Percentiles rank a stretch among this genome's conserved stretches.
Conservation (phyloP, 306 rosid species). For the Vachellia collinsii region DNA sequence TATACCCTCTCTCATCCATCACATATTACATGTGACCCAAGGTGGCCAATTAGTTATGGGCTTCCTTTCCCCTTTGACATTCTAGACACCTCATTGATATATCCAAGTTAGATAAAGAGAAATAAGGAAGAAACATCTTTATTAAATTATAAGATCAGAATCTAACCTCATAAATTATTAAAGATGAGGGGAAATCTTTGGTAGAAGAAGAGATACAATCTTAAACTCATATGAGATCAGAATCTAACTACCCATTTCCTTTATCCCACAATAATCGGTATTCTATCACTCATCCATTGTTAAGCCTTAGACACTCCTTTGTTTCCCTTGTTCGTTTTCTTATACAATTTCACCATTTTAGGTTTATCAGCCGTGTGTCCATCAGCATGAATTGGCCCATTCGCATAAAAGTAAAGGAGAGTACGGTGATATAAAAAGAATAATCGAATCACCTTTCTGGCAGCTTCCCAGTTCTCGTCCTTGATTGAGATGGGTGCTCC, state of each 20-base stretch:
- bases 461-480: conserved; percentile 68
- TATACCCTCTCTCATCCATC: background rate
- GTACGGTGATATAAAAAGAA: conserved; percentile 9
- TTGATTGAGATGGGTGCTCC: conserved; percentile 77
- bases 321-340: background rate
- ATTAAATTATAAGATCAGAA: too few relatives aligned
- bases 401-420: background rate
- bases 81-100: background rate
- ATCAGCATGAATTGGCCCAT: background rate
- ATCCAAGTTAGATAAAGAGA: too few relatives aligned
- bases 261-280: too few relatives aligned
- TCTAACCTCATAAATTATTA: too few relatives aligned
- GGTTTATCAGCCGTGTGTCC: background rate
- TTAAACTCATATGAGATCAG: too few relatives aligned
- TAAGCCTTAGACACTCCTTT: background rate
- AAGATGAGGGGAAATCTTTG: too few relatives aligned
- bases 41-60: background rate
- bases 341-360: background rate
- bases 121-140: too few relatives aligned
- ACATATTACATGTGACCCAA: background rate
- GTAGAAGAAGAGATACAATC: too few relatives aligned
- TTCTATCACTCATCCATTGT: background rate
- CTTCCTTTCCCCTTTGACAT: background rate
- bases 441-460: conserved; percentile 53
- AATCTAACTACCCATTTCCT: too few relatives aligned